Evolutionary conservation across 192 early-diverging fungal genomes (phyloP).

Genomic region (Endogone sp.): DNA sequence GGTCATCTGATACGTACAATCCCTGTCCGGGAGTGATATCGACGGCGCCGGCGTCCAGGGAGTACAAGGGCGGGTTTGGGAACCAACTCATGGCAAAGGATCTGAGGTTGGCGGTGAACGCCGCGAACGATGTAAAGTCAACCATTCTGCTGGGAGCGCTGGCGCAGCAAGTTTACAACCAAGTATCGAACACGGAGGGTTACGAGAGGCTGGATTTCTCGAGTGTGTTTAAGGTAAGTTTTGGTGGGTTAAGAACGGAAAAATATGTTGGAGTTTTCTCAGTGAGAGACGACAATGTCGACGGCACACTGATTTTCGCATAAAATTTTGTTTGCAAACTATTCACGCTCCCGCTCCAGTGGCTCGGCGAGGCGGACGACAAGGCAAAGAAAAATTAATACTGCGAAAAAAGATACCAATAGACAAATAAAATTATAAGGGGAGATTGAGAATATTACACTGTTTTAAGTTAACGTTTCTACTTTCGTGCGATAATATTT

Average conservation of each 20-base stretch:
- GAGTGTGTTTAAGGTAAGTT: conserved; percentile 57
- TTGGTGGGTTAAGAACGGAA: no score
- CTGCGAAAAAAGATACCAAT: neutral
- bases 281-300: neutral
- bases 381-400: neutral
- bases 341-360: neutral
- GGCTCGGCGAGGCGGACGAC: neutral
- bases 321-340: neutral
- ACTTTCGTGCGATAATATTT: no score
- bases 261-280: no score
- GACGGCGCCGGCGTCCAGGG: conserved; percentile 71
- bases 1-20: conserved; percentile 91
- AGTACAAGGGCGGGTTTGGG: conserved; percentile 90
- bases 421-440: no score
- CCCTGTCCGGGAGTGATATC: conserved; percentile 81
- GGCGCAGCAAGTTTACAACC: conserved; percentile 81
- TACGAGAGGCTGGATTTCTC: conserved; percentile 84
- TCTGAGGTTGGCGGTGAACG: conserved; percentile 80
- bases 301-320: neutral
- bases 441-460: no score
- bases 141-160: conserved; percentile 71
- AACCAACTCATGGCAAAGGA: conserved; percentile 92
- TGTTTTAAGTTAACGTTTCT: no score
- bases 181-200: conserved; percentile 56
- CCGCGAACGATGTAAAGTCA: conserved; percentile 69